These are phyloP conservation scores for Rhynchospora tenuis DNA, from an alignment of 176 grass and related monocot species.

Conservation along the genomic window DNA sequence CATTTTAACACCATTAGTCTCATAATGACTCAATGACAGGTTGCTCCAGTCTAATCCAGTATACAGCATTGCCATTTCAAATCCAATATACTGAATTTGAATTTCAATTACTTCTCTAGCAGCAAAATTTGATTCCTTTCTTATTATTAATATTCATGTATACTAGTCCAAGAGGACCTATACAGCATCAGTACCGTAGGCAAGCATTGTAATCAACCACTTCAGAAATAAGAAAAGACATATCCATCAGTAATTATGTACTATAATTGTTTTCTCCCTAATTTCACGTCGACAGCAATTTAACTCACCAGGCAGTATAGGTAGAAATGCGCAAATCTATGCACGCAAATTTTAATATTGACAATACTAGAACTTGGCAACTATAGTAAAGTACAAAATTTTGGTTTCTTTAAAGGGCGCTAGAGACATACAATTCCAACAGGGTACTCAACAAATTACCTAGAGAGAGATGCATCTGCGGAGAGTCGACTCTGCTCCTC, in stretches of 20 bases:
- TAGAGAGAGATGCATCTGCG: constrained; percentile 46
- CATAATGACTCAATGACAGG: not conserved
- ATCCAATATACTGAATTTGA: not conserved
- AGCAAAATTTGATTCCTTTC: not conserved
- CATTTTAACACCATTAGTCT: constrained; percentile 11
- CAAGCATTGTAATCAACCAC: not conserved
- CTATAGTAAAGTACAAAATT: not conserved
- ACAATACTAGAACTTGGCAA: not conserved
- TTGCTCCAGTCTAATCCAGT: constrained; percentile 1
- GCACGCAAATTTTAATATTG: not conserved
- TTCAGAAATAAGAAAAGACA: not conserved
- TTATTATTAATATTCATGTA: not conserved
- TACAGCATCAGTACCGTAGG: not conserved
- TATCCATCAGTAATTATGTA: not conserved
- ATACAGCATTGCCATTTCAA: not conserved
- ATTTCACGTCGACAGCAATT: not conserved
- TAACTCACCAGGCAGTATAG: not conserved
- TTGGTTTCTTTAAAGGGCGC: too few relatives aligned
- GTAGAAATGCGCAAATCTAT: not conserved
- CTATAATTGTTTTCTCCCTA: not conserved
- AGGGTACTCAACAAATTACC: constrained; percentile 26
- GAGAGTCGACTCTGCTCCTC: constrained; percentile 86
- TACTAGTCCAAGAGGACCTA: not conserved
- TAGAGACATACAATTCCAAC: not conserved
- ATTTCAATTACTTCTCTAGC: not conserved